Conservation (phyloP, 306 rosid species). For the Rosa rugosa region DNA sequence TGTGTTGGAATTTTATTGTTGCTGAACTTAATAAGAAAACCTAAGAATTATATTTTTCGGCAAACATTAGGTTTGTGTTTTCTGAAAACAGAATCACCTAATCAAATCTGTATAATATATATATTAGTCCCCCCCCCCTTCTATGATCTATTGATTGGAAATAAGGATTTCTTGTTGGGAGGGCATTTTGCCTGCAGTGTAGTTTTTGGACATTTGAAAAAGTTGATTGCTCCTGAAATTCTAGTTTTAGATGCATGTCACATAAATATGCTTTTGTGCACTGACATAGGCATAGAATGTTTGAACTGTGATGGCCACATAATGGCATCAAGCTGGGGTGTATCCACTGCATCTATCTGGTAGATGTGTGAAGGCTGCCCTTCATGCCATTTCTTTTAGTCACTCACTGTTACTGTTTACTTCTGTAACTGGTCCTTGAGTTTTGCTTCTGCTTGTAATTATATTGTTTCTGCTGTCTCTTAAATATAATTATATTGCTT, state of each 20-base stretch:
- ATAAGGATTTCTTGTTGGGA: neutral
- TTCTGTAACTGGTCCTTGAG: neutral
- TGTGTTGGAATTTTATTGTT: neutral
- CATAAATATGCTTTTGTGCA: neutral
- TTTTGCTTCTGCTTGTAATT: conserved; percentile 20
- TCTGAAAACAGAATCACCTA: neutral
- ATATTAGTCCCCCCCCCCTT: neutral
- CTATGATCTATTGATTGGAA: neutral
- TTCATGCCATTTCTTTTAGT: conserved; percentile 1
- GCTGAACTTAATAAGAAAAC: neutral
- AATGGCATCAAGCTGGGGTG: neutral
- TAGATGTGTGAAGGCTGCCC: neutral
- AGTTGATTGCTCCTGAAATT: no score
- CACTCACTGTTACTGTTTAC: neutral
- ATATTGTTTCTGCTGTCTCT: conserved; percentile 35
- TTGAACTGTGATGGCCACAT: neutral
- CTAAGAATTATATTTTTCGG: neutral
- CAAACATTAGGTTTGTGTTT: neutral
- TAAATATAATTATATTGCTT: conserved; percentile 59
- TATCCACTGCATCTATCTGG: neutral
- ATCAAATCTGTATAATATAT: neutral
- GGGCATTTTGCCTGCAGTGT: neutral
- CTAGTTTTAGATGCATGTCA: neutral
- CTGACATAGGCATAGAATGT: neutral
- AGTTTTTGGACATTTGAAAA: neutral